A percentile compares a stretch with the other conserved stretches of the same genome.
phyloP scores from a whole-genome alignment of 805 yeast species.

The Teunomyces funiuensis region DNA sequence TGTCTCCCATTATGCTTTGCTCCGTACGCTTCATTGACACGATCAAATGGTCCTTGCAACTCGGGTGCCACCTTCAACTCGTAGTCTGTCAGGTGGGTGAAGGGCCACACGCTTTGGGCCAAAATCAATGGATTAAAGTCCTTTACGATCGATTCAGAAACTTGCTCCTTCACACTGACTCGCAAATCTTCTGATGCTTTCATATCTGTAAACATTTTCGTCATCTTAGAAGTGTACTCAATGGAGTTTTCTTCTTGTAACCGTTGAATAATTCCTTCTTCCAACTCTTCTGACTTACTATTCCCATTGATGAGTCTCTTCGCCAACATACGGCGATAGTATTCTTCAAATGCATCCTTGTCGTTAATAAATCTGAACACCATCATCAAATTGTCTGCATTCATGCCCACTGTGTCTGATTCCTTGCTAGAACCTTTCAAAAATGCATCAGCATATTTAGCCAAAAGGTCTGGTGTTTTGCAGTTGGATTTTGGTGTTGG shows the following conservation, averaged over 20 bases:
- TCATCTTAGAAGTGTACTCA: constrained; percentile 90
- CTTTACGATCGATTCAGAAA: constrained; percentile 35
- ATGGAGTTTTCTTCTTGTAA: constrained; percentile 86
- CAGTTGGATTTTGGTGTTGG: constrained; percentile 59
- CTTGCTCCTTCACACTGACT: constrained; percentile 48
- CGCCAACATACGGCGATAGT: constrained; percentile 86
- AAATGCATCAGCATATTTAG: constrained; percentile 82
- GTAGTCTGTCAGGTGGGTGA: constrained; percentile 44
- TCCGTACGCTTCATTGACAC: constrained; percentile 67
- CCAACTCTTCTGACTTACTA: constrained; percentile 81
- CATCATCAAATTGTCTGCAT: constrained; percentile 80
- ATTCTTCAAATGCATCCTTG: constrained; percentile 91
- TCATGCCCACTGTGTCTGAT: constrained; percentile 66
- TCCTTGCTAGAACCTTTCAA: constrained; percentile 75
- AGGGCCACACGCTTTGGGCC: constrained; percentile 91
- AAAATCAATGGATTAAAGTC: constrained; percentile 73
- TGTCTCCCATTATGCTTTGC: constrained; percentile 82
- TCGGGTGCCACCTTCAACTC: constrained; percentile 62
- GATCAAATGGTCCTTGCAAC: constrained; percentile 61
- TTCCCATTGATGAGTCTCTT: constrained; percentile 86
- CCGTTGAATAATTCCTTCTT: constrained; percentile 79
- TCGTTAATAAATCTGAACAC: constrained; percentile 87
- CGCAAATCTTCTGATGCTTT: constrained; percentile 78
- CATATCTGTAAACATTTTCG: constrained; percentile 95
- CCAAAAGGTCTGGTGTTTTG: constrained; percentile 89